Base-by-base conservation (phyloP, 352 stramenopile genomes). In the Globisporangium parvum region DNA sequence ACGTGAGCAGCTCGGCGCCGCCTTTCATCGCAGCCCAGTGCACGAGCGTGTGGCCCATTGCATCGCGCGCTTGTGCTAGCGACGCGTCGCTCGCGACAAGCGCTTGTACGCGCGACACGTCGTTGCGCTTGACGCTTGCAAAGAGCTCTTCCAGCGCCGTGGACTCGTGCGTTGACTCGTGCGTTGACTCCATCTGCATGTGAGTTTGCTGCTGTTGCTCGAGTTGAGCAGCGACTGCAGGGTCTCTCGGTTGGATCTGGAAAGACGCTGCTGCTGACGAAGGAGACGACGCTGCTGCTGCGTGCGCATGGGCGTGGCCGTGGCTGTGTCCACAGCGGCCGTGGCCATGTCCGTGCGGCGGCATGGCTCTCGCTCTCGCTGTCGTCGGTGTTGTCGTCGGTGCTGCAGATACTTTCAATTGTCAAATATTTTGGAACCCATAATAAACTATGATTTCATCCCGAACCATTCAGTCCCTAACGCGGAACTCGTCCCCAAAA, bases 1-100 rank as follows among this genome's bases (percentile, higher is more conserved):
- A 85, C 50, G 73, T 52, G n/a, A 93, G 56, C 20, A 93, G 75
- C 51, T 79, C 80, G 3, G 60, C 61, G 24, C 60, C 75, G 20
- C 73, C 65, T 18, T 72, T 68, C 62, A 91, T 80, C 23, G 82
- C 80, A 31, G 77, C 67, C 80, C 82, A 93, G 62, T 93, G 82
- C 28, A 70, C 62, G 37, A 89, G 51, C 45, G 82, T 89, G 66
- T 93, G 80, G 47, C 82, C 82, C 60, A 81, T 72, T 1, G 70
- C 53, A 57, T 93, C 82, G 37, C 75, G 66, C 37, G 61, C 39
- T 2, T 55, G 65, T 47, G 66, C 65, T 37, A 89, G 23, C 49
- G 73, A 15, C n/a, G 31, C 53, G 33, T 67, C 59, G 47, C 70
- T 73, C 3, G 11, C 14, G 23, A 35, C 18, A 18, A 93, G 49